Evolutionary conservation across 495 filamentous ascomycete genomes (phyloP).

Genomic region (Lasiosphaeriaceae sp.): DNA sequence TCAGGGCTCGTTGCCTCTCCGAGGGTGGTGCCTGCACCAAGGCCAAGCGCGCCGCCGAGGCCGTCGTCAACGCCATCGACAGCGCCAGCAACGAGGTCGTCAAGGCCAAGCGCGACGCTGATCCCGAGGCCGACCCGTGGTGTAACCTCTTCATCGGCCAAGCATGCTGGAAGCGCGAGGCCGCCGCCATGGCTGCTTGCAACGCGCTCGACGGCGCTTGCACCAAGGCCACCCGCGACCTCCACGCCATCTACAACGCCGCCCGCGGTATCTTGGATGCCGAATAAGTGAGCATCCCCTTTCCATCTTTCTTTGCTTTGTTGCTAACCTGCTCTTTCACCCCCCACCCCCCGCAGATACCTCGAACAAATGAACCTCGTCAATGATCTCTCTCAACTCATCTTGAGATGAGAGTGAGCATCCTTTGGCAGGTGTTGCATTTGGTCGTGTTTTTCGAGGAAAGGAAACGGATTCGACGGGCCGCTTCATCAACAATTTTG

Average conservation of each 20-base stretch:
- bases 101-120: slow-evolving; percentile 23
- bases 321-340: neutral
- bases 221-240: slow-evolving; percentile 34
- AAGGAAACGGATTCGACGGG: too few relatives aligned
- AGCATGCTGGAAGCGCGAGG: slow-evolving; percentile 5
- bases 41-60: slow-evolving; percentile 33
- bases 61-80: slow-evolving; percentile 29
- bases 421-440: too few relatives aligned
- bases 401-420: too few relatives aligned
- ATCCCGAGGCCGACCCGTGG: slow-evolving; percentile 16
- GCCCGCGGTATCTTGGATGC: slow-evolving; percentile 30
- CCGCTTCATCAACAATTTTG: too few relatives aligned
- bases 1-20: slow-evolving; percentile 25
- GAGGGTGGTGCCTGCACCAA: slow-evolving; percentile 32
- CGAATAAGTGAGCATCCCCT: slow-evolving; percentile 15
- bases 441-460: too few relatives aligned
- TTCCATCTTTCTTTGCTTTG: neutral
- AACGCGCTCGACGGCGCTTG: slow-evolving; percentile 26
- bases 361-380: too few relatives aligned
- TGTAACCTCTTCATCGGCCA: slow-evolving; percentile 5
- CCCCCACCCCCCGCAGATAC: too few relatives aligned
- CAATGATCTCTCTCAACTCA: too few relatives aligned
- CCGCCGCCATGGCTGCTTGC: slow-evolving; percentile 19
- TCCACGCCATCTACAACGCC: slow-evolving; percentile 30
- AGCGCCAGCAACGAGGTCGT: slow-evolving; percentile 5